Evolutionary conservation across 495 filamentous ascomycete species (phyloP).

Genomic region (Eremomyces bilateralis): DNA sequence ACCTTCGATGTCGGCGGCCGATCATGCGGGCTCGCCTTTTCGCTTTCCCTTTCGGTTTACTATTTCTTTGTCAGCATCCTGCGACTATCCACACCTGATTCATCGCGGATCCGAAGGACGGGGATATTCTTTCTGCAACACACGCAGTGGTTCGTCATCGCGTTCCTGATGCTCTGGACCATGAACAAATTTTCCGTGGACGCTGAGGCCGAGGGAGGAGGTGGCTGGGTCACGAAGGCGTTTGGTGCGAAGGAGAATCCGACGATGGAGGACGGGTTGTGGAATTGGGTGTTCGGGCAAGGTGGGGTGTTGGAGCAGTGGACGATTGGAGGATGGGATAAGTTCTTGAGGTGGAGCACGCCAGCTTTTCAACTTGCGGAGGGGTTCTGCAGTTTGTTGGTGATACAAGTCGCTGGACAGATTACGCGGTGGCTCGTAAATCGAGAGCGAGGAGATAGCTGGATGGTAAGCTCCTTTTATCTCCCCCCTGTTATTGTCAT

Average conservation of each 20-base stretch:
- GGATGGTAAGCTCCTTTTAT: conserved; percentile 49
- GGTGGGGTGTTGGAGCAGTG: conserved; percentile 56
- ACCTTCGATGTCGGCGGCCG: conserved; percentile 94
- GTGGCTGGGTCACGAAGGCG: conserved; percentile 60
- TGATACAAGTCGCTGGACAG: conserved; percentile 85
- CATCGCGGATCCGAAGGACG: conserved; percentile 47
- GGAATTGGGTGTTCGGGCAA: conserved; percentile 64
- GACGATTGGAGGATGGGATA: conserved; percentile 76
- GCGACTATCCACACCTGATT: conserved; percentile 59
- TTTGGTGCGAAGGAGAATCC: conserved; percentile 42
- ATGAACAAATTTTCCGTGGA: conserved; percentile 87
- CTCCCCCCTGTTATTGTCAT: neutral
- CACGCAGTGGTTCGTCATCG: conserved; percentile 67
- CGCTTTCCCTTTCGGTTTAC: conserved; percentile 63
- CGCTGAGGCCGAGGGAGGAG: conserved; percentile 38
- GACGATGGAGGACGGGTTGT: conserved; percentile 25
- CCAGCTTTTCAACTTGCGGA: conserved; percentile 86
- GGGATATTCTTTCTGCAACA: conserved; percentile 36
- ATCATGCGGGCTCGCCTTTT: conserved; percentile 82
- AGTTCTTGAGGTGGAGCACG: conserved; percentile 73
- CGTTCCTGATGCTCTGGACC: conserved; percentile 76
- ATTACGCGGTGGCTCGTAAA: conserved; percentile 95
- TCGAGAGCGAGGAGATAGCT: conserved; percentile 72
- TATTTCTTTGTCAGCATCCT: conserved; percentile 74
- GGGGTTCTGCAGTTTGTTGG: conserved; percentile 87